Evolutionary conservation across 1,139 yeast genomes (phyloP), one percentile per base, ranked within the genome.

Genomic region (Wickerhamomyces sp.): DNA sequence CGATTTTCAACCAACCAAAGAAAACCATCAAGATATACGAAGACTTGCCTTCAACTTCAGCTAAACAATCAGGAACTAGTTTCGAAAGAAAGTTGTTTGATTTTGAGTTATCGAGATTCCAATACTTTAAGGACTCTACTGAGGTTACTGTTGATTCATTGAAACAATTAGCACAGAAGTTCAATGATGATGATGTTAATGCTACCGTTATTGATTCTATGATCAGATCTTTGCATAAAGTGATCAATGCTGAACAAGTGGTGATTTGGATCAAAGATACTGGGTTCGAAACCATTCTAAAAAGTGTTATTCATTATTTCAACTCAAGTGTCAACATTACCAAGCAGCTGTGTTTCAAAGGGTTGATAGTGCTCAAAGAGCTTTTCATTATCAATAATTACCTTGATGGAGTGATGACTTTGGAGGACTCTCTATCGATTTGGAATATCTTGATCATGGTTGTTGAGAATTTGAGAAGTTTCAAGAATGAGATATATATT

Each of bases 361-460:
- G 61, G 0, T 41, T 58, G 35, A 48, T 56, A 8, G 47, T 57
- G 0, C 35, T 58, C 34, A 57, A 54, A 41, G 60, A 57, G 34
- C 37, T 55, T 5, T 40, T 55, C n/a, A 49, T 55, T 10, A 43
- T 56, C 14, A 51, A 49, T 37, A 50, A 52, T 10, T 45, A 44
- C 29, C 31, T 56, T 10, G 50, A 43, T 4, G 34, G 36, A 5
- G 11, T 47, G 6, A 32, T 57, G 13, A 34, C 44, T 2, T 6
- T 43, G 4, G 36, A 44, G 2, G 52, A 55, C 14, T 32, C 39
- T 10, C 23, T 46, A 3, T 40, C 46, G 5, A 45, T 56, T 10
- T 57, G 58, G 59, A 48, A 43, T 34, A 50, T 57, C 27, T 34
- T 55, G 34, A 38, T 47, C 0, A 48, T 56, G 54, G 45, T 58